These are phyloP conservation scores for Phaffia tasmanica DNA, from an alignment of 768 basidiomycete species.

Conservation along the genomic window DNA sequence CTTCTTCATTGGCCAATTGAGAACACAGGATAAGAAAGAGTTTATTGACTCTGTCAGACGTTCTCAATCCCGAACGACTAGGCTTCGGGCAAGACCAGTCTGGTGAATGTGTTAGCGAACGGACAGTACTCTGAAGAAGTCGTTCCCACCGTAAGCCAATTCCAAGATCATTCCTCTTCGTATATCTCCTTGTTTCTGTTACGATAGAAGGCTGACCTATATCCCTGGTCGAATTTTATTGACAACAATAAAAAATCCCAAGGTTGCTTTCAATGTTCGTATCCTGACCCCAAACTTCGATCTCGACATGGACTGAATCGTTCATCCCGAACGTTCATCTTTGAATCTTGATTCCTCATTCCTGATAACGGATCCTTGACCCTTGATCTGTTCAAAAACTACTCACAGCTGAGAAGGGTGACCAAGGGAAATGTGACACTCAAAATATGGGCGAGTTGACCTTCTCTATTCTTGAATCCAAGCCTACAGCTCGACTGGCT, in stretches of 20 bases:
- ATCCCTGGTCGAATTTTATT: neutral
- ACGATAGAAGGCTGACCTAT: neutral
- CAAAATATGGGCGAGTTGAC: constrained; percentile 69
- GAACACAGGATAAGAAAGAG: neutral
- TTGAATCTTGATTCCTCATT: neutral
- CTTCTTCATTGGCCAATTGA: neutral
- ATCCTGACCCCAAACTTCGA: no score
- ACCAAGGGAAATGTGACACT: constrained; percentile 79
- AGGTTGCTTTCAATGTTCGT: no score
- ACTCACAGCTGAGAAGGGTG: constrained; percentile 39
- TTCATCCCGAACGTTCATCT: no score
- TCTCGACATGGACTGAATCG: no score
- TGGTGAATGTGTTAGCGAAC: constrained; percentile 79
- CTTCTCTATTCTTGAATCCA: neutral
- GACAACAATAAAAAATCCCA: no score
- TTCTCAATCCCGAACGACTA: constrained; percentile 34
- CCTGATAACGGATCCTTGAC: constrained; percentile 13
- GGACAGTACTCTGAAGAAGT: constrained; percentile 86
- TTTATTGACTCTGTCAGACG: neutral
- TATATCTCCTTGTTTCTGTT: neutral
- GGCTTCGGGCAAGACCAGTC: constrained; percentile 91
- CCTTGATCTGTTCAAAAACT: no score
- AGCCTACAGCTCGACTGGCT: neutral
- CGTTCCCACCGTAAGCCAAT: constrained; percentile 79
- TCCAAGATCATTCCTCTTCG: constrained; percentile 37